phyloP scores from a whole-genome alignment of 345 rosid species.

The Eucalyptus marginata region DNA sequence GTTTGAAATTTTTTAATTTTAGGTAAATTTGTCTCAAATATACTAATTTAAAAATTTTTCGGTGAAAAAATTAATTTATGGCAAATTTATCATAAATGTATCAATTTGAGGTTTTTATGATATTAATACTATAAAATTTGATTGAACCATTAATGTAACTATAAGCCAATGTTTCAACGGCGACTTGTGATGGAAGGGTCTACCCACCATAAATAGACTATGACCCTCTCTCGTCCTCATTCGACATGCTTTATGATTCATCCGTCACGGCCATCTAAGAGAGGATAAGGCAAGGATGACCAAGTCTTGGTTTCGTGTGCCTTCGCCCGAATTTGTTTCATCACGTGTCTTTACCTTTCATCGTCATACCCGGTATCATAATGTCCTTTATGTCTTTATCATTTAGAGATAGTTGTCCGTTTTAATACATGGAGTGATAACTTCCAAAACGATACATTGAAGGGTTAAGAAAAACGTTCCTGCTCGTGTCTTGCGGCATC shows the following conservation, averaged over 20 bases:
- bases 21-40: too few species aligned
- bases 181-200: neutral
- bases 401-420: neutral
- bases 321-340: neutral
- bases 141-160: neutral
- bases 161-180: neutral
- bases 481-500: neutral
- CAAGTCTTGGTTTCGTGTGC: neutral
- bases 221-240: neutral
- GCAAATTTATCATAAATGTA: accelerated
- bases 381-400: accelerated
- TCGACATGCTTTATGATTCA: neutral
- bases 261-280: neutral
- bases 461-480: neutral
- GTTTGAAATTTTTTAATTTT: too few species aligned
- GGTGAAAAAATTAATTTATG: accelerated
- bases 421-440: neutral
- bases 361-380: neutral
- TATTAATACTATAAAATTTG: neutral
- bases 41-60: too few species aligned
- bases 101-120: too few species aligned
- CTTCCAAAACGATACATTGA: neutral
- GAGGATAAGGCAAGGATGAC: neutral
- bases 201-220: neutral
- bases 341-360: neutral